Evolutionary conservation across 1,139 yeast species (phyloP), one percentile per base, ranked within the genome.

Genomic region (Taiozyma onychis): DNA sequence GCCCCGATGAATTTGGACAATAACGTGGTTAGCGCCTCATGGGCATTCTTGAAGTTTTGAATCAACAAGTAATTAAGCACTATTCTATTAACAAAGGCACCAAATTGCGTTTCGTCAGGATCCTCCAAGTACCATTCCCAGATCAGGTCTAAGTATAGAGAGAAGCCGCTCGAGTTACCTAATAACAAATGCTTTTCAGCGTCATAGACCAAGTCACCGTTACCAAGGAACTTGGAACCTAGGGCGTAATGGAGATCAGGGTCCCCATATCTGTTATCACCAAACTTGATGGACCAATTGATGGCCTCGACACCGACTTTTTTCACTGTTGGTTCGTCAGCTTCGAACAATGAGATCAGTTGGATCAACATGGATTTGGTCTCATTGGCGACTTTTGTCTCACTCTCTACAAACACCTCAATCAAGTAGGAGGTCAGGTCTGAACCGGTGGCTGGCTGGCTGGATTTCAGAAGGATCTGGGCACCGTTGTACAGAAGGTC

Each of bases 371-470:
- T 59, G 3, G 72, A 64, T 59, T 74, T 66, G 50, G 74, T 66
- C 64, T 74, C 70, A 21, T 73, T 72, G 52, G 73, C 76, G 3
- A 73, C 76, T 14, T 68, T 61, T 2, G 74, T 63, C 8, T 71
- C 73, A 9, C 83, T 79, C 46, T 76, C 75, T 30, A 73, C 77
- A 60, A 82, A 84, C 0, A 87, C 80, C 52, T 84, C 88, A n/a
- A 90, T 62, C 64, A 90, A 66, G 64, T 88, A 89, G 41, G 76
- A 66, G n/a, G 85, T 76, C 59, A 93, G 72, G 65, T 93, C 98
- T 34, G 88, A 77, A 5, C 91, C 88, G 34, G 91, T 85, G 28
- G 93, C 95, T 52, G 77, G 84, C 66, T 88, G 91, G 50, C 79
- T 74, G 51, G 86, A 86, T 52, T 79, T 77, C 39, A 87, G 73